Evolutionary conservation across 352 stramenopile species (phyloP), one percentile per base, ranked within the genome.

Genomic region (Albugo laibachii): DNA sequence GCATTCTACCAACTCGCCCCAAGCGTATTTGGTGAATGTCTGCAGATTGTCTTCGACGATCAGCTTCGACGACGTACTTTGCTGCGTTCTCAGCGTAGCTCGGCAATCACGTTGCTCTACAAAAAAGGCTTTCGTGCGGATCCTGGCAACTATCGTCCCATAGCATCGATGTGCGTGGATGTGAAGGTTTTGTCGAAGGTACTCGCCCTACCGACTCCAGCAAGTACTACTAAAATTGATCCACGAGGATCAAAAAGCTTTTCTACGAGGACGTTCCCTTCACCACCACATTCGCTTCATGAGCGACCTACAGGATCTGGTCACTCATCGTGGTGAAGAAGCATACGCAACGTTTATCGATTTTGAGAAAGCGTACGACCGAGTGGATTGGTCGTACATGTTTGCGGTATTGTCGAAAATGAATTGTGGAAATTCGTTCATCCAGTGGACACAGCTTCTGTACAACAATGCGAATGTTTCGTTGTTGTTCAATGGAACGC

Each of bases 101-200:
- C 48, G 0, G 40, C 24, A 0, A 43, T 62, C 14, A 36, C 35
- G 1, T 44, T 65, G 8, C 24, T 65, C 1, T 45, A 55, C 50
- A 62, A 59, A 47, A 45, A 45, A 10, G 49, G 57, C 0, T 41
- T 47, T 2, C 43, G 52, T 0, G 34, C 10, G 0, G 46, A 49
- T 0, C 55, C 52, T 0, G 50, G 45, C 12, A 65, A 65, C 45
- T 62, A 52, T 39, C 43, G 48, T 5, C 54, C 55, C 3, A 60
- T 62, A 13, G 43, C 58, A 14, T 48, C 62, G 19, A 52, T 65
- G 47, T 47, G 41, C 10, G 58, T 62, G 13, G 54, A 60, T 15
- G 47, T 54, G 1, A 58, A 60, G 38, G 36, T 54, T 14, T 35
- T 54, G 0, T 54, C 57, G 0, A 45, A 54, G 24, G 36, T 47